phyloP scores from a whole-genome alignment of 1,284 basidiomycete genomes.

The Exsudoporus floridanus region DNA sequence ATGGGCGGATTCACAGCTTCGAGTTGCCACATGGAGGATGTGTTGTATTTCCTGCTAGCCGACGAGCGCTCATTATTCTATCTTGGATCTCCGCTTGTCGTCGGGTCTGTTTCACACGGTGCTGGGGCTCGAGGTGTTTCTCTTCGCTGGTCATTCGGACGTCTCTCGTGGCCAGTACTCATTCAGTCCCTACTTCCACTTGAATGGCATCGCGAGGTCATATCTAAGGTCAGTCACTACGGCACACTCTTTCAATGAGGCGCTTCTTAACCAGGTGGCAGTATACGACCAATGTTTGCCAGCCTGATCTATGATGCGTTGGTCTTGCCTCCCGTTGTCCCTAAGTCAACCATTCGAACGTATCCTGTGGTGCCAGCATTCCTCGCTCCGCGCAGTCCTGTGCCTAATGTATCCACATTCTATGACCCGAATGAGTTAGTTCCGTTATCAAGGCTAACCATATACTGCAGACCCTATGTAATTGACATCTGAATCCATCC shows the following conservation, averaged over 20 bases:
- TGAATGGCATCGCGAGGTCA: background rate
- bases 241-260: background rate
- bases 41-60: background rate
- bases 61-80: background rate
- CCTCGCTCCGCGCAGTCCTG: background rate
- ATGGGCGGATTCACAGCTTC: slow-evolving; percentile 7
- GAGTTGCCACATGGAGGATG: background rate
- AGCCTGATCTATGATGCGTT: background rate
- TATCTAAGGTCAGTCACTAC: background rate
- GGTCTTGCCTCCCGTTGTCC: background rate
- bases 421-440: background rate
- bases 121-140: background rate
- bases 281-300: background rate
- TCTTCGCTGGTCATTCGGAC: background rate
- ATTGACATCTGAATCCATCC: background rate
- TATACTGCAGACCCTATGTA: background rate
- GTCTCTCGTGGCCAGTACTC: slow-evolving; percentile 6
- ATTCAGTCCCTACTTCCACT: background rate
- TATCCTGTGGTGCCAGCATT: background rate
- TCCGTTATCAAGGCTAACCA: background rate
- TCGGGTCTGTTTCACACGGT: slow-evolving; percentile 7
- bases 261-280: background rate
- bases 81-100: slow-evolving; percentile 2
- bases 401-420: background rate
- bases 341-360: background rate